Evolutionary conservation across 192 early-diverging fungal genomes (phyloP).

Genomic region (Coemansia sp.): DNA sequence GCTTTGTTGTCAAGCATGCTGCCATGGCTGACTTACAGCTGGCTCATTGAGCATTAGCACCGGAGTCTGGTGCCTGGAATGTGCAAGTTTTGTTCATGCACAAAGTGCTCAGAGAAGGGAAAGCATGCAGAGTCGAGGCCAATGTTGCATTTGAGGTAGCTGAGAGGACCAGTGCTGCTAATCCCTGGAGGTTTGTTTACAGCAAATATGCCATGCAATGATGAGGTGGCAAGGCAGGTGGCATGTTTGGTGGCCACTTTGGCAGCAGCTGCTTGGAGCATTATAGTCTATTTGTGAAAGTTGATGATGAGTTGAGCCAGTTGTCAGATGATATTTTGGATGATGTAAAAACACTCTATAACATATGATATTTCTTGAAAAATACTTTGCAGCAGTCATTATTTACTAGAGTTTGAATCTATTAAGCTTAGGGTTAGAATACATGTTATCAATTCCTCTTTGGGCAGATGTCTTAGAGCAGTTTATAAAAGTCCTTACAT

Average conservation of each 20-base stretch:
- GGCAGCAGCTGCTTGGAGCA: conserved; percentile 14
- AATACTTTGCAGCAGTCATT: too few species aligned
- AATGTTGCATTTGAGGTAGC: conserved; percentile 48
- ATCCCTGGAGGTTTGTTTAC: conserved; percentile 54
- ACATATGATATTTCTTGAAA: too few species aligned
- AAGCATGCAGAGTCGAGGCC: conserved; percentile 7
- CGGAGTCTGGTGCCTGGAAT: conserved; percentile 18
- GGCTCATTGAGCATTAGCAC: not conserved
- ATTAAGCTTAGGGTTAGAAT: too few species aligned
- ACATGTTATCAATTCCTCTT: too few species aligned
- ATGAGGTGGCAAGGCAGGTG: conserved; percentile 1
- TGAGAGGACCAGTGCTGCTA: conserved; percentile 40
- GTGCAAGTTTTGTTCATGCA: conserved; percentile 21
- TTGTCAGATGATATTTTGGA: too few species aligned
- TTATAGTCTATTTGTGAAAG: not conserved
- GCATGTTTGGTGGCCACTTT: conserved; percentile 11
- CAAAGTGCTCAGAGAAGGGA: conserved; percentile 46
- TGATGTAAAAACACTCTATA: too few species aligned
- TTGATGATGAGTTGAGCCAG: too few species aligned
- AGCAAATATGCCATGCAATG: conserved; percentile 35
- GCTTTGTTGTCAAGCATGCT: conserved; percentile 48
- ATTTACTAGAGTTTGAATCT: too few species aligned
- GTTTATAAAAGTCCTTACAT: too few species aligned
- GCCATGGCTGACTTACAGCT: conserved; percentile 34
- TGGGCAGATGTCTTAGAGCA: too few species aligned